Conservation (phyloP, 495 filamentous ascomycete genomes). For the Trichodelitschia bisporula region DNA sequence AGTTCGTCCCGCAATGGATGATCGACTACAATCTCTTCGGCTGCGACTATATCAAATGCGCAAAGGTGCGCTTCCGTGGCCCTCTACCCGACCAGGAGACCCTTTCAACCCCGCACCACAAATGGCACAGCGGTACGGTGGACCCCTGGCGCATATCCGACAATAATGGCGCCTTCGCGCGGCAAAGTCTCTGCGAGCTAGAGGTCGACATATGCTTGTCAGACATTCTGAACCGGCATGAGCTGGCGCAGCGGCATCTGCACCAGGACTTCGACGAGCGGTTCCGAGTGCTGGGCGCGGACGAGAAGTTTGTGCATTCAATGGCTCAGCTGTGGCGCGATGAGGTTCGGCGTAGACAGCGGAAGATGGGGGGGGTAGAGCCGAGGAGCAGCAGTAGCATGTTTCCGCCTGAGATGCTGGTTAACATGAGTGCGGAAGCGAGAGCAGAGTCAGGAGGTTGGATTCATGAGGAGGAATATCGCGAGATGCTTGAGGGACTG, state of each 20-base stretch:
- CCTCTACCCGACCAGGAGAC: constrained; percentile 49
- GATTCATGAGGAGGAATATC: constrained; percentile 79
- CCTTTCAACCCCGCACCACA: constrained; percentile 27
- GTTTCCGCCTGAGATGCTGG: constrained; percentile 52
- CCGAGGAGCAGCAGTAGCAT: constrained; percentile 48
- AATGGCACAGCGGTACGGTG: constrained; percentile 64
- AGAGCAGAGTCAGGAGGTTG: constrained; percentile 43
- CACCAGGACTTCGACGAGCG: constrained; percentile 78
- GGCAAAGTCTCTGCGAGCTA: constrained; percentile 65
- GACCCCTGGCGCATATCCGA: constrained; percentile 26
- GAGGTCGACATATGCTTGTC: constrained; percentile 77
- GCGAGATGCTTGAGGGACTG: constrained; percentile 31
- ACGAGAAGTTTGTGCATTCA: constrained; percentile 70
- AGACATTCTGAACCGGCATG: constrained; percentile 62
- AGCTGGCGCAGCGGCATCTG: constrained; percentile 43
- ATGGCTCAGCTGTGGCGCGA: constrained; percentile 89
- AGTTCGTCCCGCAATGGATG: constrained; percentile 92
- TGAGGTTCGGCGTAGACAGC: constrained; percentile 57
- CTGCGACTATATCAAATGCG: constrained; percentile 60
- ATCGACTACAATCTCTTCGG: constrained; percentile 91
- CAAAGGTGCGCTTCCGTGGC: constrained; percentile 40
- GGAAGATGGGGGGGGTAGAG: constrained; percentile 32
- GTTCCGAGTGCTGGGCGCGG: constrained; percentile 31
- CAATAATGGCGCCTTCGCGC: constrained; percentile 33
- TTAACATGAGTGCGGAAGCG: constrained; percentile 69